Conservation (phyloP, 2,329 filamentous ascomycete genomes). For the Cordyceps pruinosa region DNA sequence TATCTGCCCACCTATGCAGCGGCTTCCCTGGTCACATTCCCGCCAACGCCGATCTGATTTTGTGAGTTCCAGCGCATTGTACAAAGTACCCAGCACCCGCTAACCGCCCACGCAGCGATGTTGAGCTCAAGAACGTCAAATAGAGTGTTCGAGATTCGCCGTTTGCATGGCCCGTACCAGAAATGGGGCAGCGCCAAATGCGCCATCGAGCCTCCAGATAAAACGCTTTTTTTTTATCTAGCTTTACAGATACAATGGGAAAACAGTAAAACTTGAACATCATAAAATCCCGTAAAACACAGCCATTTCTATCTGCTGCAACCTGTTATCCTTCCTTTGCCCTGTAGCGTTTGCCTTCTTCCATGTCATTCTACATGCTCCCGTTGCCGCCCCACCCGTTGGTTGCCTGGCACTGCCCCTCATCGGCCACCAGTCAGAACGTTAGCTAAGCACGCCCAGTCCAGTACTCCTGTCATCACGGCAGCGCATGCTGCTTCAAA, state of each 20-base stretch:
- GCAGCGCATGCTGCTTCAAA: not conserved
- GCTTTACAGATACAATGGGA: not conserved
- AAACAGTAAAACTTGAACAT: not conserved
- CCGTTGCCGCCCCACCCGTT: conserved; percentile 5
- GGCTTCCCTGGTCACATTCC: conserved; percentile 77
- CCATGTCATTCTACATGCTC: conserved; percentile 10
- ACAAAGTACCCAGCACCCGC: not conserved
- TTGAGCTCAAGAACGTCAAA: conserved; percentile 60
- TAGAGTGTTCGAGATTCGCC: conserved; percentile 20
- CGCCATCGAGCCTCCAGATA: not conserved
- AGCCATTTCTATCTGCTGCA: too few relatives aligned
- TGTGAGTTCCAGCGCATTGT: conserved; percentile 51
- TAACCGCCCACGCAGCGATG: conserved; percentile 44
- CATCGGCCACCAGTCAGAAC: not conserved
- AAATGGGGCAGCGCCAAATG: conserved; percentile 4
- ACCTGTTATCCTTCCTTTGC: not conserved
- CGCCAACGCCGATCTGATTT: conserved; percentile 66
- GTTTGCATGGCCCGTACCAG: not conserved
- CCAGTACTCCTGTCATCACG: not conserved
- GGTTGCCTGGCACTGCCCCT: conserved; percentile 14
- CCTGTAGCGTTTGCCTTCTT: not conserved
- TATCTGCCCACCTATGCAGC: conserved; percentile 36
- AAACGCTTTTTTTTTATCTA: not conserved
- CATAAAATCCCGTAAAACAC: not conserved
- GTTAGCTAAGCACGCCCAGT: conserved; percentile 11